Evolutionary conservation across 306 rosid species (phyloP).

Genomic region (Castanopsis chinensis): DNA sequence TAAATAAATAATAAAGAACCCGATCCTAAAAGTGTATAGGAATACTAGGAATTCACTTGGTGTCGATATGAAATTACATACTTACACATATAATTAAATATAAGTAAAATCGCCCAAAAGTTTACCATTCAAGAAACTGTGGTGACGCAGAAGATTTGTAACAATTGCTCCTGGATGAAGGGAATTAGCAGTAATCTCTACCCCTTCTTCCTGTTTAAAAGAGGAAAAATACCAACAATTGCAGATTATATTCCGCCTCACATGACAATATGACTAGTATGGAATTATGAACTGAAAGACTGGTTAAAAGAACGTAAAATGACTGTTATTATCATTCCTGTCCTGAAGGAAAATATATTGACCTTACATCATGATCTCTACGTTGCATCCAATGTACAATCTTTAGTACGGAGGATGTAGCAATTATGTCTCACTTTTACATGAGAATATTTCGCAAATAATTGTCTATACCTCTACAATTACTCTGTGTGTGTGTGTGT

Average conservation of each 20-base stretch:
- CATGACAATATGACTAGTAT: background rate
- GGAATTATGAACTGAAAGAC: background rate
- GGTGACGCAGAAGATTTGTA: slow-evolving; percentile 64
- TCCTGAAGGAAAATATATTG: background rate
- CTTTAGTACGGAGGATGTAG: background rate
- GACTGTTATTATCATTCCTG: background rate
- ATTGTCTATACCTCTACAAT: background rate
- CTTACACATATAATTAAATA: background rate
- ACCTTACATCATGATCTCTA: background rate
- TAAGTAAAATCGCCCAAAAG: background rate
- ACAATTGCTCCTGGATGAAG: slow-evolving; percentile 78
- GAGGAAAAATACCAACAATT: background rate
- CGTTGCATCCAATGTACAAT: background rate
- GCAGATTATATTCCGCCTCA: background rate
- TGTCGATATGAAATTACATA: slow-evolving; percentile 8
- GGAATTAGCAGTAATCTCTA: slow-evolving; percentile 61
- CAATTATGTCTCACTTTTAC: background rate
- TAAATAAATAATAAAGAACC: background rate
- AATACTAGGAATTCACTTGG: slow-evolving; percentile 1
- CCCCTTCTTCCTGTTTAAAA: slow-evolving; percentile 68
- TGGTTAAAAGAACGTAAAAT: background rate
- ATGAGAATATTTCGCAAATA: background rate
- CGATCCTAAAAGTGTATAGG: background rate
- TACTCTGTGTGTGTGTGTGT: too few species aligned
- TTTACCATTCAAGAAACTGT: slow-evolving; percentile 51